Evolutionary conservation across 805 yeast genomes (phyloP).

Genomic region (Lipomyces anomalus): DNA sequence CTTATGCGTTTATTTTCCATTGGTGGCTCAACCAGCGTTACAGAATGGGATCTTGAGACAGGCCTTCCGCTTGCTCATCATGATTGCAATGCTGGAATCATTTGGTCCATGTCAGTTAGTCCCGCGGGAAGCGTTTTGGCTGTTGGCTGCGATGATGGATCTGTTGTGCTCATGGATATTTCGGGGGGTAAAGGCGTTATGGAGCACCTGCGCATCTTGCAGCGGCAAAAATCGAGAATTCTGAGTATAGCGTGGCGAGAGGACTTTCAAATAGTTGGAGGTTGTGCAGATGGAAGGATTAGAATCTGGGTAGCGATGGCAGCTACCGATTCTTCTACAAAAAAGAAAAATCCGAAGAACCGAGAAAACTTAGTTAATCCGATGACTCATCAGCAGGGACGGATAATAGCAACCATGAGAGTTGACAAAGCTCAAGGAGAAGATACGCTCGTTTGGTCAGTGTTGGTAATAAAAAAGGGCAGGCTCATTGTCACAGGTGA

Average conservation of each 20-base stretch:
- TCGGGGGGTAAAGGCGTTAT: slow-evolving; percentile 79
- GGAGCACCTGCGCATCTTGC: slow-evolving; percentile 69
- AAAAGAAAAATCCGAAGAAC: too few species aligned
- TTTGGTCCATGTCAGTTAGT: slow-evolving; percentile 79
- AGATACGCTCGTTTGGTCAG: slow-evolving; percentile 88
- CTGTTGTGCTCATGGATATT: slow-evolving; percentile 77
- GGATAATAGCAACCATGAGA: slow-evolving; percentile 77
- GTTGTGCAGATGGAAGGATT: slow-evolving; percentile 91
- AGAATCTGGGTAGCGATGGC: slow-evolving; percentile 66
- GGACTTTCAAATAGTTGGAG: slow-evolving; percentile 68
- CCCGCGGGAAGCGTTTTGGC: slow-evolving; percentile 60
- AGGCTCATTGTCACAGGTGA: slow-evolving; percentile 90
- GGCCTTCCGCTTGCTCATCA: slow-evolving; percentile 68
- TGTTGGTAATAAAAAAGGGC: slow-evolving; percentile 54
- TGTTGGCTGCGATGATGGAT: slow-evolving; percentile 93
- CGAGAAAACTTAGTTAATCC: too few species aligned
- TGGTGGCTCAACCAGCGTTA: slow-evolving; percentile 85
- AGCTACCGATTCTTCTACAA: slow-evolving; percentile 17
- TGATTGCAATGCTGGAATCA: slow-evolving; percentile 88
- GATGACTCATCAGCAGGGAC: slow-evolving; percentile 39
- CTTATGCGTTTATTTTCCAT: slow-evolving; percentile 77
- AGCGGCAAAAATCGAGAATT: slow-evolving; percentile 71
- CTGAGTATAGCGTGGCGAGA: slow-evolving; percentile 72
- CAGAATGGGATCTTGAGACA: slow-evolving; percentile 84
- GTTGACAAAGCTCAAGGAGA: slow-evolving; percentile 85